Evolutionary conservation across 2,329 filamentous ascomycete genomes (phyloP), one percentile per base, ranked within the genome.

Genomic region (Grosmannia serpens): DNA sequence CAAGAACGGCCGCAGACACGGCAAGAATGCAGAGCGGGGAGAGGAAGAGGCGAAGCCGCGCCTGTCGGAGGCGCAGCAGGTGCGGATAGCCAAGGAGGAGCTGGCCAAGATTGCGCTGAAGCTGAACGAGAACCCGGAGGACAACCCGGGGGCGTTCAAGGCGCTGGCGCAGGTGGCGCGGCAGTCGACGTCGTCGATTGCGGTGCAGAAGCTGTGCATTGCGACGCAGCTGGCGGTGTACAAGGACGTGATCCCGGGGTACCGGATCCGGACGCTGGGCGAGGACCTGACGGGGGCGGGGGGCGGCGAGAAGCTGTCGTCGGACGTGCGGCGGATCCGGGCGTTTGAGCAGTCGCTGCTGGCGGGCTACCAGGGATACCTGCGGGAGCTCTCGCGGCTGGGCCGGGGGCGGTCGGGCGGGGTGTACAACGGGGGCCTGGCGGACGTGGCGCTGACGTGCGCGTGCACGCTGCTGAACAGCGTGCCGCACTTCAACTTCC

Each of bases 401-500:
- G 84, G 88, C 3, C 46, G 55, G 20, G 51, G 53, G 5, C 51
- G 49, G 20, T 33, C 9, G 8, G 56, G 41, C 9, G 41, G 31
- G 17, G 29, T 53, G 78, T 79, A 57, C 61, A 71, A 65, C 70
- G 63, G 22, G 10, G 77, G 72, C 58, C 70, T 96, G 27, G 82
- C 85, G 8, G 87, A 79, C 56, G 80, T 96, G 29, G 92, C 94
- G 4, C 86, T 96, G 59, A 86, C 84, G 50, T 99, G 94, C 69
- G 86, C 88, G 2, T 96, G 91, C 71, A 87, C 82, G 33, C 79
- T 99, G 20, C 73, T 97, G 47, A 83, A 82, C 24, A 79, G 87
- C 1, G 91, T 96, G 1, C 89, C 94, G 4, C 95, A 99, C 74
- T 99, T 99, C 82, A 99, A 99, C 76, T 96, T 95, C 72, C 86